Base-by-base conservation (phyloP, 176 grass and related monocot species). In the Bolboschoenus planiculmis region DNA sequence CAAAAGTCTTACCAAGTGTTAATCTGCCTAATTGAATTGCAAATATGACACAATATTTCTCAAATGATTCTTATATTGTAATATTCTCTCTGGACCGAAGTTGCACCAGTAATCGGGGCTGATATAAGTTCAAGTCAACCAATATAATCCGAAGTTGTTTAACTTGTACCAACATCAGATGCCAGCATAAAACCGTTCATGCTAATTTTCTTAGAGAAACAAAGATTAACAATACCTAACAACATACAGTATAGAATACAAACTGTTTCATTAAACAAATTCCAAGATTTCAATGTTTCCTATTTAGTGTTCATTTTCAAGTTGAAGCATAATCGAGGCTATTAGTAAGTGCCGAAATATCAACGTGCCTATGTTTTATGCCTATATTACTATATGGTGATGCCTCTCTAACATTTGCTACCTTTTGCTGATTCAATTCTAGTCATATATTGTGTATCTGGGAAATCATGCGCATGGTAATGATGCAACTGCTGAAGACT, bases 391-490 rank as follows among this genome's bases (percentile, higher is more conserved):
- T 33, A 13, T 8, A 40, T 70, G 15, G 35, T 40, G 15, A 44
- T 10, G 20, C 6, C 70, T 75, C 5, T 48, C 21, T 54, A 18
- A 84, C 7, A 26, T 84, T 84, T 61, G 27, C 1, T n/a, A 18
- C 79, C 27, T 80, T 42, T 50, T 40, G 44, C 58, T 54, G 54
- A 6, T 70, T 47, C 4, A 84, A 86, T 21, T 62, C 3, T 71
- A 97, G 94, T 64, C 90, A 2, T 97, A 97, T 62, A 81, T 97
- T 56, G 91, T 97, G 62, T 94, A 94, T 35, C 86, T 97, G 4
- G 94, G 94, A 64, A 78, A 83, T 3, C 94, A 97, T 44, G 16
- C 56, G 6, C 83, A 91, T 21, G 88, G 83, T 0, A 70, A 3
- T 0, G 60, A 90, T 8, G 84, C 84, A 5, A 78, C 91, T 15